Evolutionary conservation across 2,329 filamentous ascomycete species (phyloP).

Genomic region (Nakataea oryzae): DNA sequence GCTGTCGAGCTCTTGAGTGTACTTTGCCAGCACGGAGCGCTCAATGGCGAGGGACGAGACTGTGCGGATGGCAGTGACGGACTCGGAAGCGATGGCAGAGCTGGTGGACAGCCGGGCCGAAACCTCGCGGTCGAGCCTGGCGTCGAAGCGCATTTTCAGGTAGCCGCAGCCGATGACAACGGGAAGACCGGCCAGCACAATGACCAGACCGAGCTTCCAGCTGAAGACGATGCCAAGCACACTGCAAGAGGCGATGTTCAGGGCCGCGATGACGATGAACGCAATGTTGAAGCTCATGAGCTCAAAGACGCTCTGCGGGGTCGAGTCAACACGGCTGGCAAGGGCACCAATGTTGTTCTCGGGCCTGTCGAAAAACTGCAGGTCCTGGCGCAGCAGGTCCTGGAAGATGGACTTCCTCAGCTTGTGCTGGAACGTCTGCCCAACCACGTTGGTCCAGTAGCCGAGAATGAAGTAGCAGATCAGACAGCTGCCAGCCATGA

Average conservation of each 20-base stretch:
- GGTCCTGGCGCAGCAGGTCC: slow-evolving; percentile 83
- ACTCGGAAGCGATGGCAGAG: slow-evolving; percentile 73
- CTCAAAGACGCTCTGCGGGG: slow-evolving; percentile 79
- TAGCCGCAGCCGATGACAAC: slow-evolving; percentile 26
- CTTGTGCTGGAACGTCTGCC: slow-evolving; percentile 15
- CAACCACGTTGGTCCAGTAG: slow-evolving; percentile 18
- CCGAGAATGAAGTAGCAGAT: slow-evolving; percentile 31
- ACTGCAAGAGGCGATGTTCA: slow-evolving; percentile 69
- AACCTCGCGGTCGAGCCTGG: slow-evolving; percentile 68
- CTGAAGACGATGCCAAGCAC: slow-evolving; percentile 30
- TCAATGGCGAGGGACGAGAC: slow-evolving; percentile 87
- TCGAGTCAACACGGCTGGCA: slow-evolving; percentile 78
- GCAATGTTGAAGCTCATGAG: slow-evolving; percentile 81
- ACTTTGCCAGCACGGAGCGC: slow-evolving; percentile 63
- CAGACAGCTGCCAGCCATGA: slow-evolving; percentile 28
- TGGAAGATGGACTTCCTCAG: slow-evolving; percentile 50
- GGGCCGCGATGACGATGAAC: slow-evolving; percentile 69
- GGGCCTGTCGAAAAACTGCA: slow-evolving; percentile 81
- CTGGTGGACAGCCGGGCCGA: slow-evolving; percentile 41
- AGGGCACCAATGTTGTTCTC: slow-evolving; percentile 84
- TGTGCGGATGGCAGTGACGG: slow-evolving; percentile 86
- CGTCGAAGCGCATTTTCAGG: slow-evolving; percentile 63
- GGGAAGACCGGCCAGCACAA: slow-evolving; percentile 24
- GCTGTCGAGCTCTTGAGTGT: slow-evolving; percentile 52
- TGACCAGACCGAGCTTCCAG: slow-evolving; percentile 32